Base-by-base conservation (phyloP, 1,284 basidiomycete genomes). In the Naganishia liquefaciens region DNA sequence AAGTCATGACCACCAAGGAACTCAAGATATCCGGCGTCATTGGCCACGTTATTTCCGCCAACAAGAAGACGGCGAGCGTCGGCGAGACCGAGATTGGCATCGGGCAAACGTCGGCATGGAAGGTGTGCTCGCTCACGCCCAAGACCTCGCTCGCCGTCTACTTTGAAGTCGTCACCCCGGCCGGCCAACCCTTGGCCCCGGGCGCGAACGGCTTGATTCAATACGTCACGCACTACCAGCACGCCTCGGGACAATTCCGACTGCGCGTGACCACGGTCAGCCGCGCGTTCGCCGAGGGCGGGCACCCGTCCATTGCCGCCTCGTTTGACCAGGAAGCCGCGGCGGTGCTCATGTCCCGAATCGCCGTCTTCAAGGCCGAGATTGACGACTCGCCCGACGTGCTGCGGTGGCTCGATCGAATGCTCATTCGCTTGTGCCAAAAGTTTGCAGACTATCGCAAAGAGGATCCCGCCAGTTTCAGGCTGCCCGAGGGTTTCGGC, bases 11-110 rank as follows among this genome's bases (percentile, higher is more conserved):
- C 3, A 98, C 95, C 54, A 99, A 99, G 82, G 96, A 99, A 79
- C 86, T 99, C 73, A 96, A 95, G 79, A 93, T 99, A 5, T 98
- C 95, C 3, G 96, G 96, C 55, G 85, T 99, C 62, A 99, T 99
- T 69, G 94, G 95, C 1, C 96, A 99, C 74, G 93, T 91, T 53
- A 94, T 97, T 78, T 97, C 93, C 50, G 91, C 92, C 49, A 93
- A 90, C 73, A 98, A 98, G 80, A 99, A 99, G 79, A 93, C 93
- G 0, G 87, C 87, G 0, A 97, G 92, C 72, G 96, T 99, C 33
- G 95, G 95, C 68, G 96, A 99, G 82, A 99, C 96, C 1, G 96
- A 99, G 80, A 99, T 99, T 68, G 96, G 95, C 76, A 96, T 99
- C 69, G 95, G 94, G 28, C 91, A 95, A 76, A 99, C 95, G 0